A percentile compares a stretch with the other conserved stretches of the same genome.
Conservation (phyloP, 2,329 filamentous ascomycete genomes). For the Apiospora pterosperma region DNA sequence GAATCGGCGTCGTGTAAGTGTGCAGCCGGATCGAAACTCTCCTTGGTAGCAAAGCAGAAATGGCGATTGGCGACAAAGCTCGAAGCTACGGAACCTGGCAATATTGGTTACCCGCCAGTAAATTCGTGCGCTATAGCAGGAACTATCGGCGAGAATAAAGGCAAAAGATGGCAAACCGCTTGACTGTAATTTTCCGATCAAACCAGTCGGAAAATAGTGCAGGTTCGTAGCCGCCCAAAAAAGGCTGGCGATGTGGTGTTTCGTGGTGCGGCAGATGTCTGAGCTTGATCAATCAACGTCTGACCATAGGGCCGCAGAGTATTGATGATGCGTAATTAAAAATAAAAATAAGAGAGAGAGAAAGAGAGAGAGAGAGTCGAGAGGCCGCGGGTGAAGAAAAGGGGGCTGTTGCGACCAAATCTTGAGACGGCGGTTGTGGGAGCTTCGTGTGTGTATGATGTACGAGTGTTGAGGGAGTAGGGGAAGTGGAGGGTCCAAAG, state of each 20-base stretch:
- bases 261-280: background rate
- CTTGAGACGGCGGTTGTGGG: background rate
- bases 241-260: background rate
- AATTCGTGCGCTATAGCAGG: background rate
- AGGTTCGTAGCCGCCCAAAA: background rate
- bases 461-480: background rate
- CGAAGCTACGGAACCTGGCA: background rate
- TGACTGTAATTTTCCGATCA: background rate
- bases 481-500: background rate
- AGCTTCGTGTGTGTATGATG: background rate
- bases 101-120: background rate
- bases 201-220: background rate
- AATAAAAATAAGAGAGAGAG: background rate
- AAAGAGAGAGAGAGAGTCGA: background rate
- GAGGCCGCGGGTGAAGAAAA: background rate
- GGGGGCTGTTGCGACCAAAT: background rate
- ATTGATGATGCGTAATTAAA: background rate
- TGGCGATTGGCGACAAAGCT: background rate
- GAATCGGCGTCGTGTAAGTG: background rate
- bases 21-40: background rate
- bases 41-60: background rate
- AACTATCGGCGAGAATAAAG: background rate
- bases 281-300: no score
- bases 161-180: background rate
- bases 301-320: background rate